These are phyloP conservation scores for Pythium biforme DNA, from an alignment of 352 stramenopile genomes.

Conservation along the genomic window DNA sequence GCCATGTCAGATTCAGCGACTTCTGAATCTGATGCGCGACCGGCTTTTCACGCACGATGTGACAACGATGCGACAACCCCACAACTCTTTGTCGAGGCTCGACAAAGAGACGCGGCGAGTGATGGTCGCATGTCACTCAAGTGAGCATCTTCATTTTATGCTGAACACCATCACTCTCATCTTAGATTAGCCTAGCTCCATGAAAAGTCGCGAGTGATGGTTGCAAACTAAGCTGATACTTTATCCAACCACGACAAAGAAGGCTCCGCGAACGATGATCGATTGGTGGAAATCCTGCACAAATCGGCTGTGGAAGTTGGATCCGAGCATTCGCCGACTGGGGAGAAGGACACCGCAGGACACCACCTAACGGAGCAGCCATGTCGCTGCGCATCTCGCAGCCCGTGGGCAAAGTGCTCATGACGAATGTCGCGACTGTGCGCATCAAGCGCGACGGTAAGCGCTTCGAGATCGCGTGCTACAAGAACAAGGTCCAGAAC, in stretches of 20 bases:
- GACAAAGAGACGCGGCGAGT: neutral
- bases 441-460: conserved; percentile 94
- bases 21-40: neutral
- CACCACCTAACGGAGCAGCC: neutral
- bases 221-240: neutral
- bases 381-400: conserved; percentile 57
- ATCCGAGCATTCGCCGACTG: neutral
- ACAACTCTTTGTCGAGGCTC: neutral
- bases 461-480: conserved; percentile 99
- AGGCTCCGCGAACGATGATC: conserved; percentile 3
- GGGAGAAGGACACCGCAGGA: neutral
- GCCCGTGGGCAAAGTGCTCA: conserved; percentile 81
- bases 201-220: conserved; percentile 3
- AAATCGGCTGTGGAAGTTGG: neutral
- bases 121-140: neutral
- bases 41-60: neutral
- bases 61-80: neutral
- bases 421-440: conserved; percentile 98
- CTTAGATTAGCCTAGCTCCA: neutral
- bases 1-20: too few relatives aligned
- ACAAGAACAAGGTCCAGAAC: conserved; percentile 99
- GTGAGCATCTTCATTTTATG: neutral
- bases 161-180: conserved; percentile 1
- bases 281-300: conserved; percentile 16
- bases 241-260: neutral